Conservation (phyloP, 176 grass and related monocot genomes). For the Neostapfia colusana region DNA sequence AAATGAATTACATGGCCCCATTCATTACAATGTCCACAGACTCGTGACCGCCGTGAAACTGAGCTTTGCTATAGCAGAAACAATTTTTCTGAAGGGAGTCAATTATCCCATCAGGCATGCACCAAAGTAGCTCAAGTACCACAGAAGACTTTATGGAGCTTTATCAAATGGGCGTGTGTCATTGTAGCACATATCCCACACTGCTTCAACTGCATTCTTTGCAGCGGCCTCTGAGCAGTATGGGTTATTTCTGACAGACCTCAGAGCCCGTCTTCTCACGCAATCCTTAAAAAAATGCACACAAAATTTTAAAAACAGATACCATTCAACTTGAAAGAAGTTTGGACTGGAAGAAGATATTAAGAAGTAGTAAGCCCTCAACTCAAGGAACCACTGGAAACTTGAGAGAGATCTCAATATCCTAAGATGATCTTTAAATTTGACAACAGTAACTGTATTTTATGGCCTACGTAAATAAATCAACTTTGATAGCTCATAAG, state of each 20-base stretch:
- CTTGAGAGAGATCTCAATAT: neutral
- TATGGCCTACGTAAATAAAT: neutral
- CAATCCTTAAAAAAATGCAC: slow-evolving; percentile 64
- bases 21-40: neutral
- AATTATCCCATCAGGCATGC: slow-evolving; percentile 24
- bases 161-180: slow-evolving; percentile 82
- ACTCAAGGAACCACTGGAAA: slow-evolving; percentile 15
- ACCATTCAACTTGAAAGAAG: slow-evolving; percentile 5
- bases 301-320: slow-evolving; percentile 7
- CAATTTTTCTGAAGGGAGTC: slow-evolving; percentile 9
- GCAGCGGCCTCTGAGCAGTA: slow-evolving; percentile 60
- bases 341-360: neutral
- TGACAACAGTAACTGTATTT: slow-evolving; percentile 3
- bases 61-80: slow-evolving; percentile 17
- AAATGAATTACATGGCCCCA: slow-evolving; percentile 21
- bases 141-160: slow-evolving; percentile 51
- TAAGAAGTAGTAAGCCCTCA: neutral
- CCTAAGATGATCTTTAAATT: neutral
- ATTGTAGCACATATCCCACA: slow-evolving; percentile 91
- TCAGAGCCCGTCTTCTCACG: slow-evolving; percentile 70
- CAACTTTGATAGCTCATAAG: neutral
- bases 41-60: neutral
- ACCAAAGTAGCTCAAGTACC: neutral
- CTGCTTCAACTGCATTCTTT: slow-evolving; percentile 85
- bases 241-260: slow-evolving; percentile 66